Conservation (phyloP, 495 filamentous ascomycete species). For the Chaetomidium leptoderma region DNA sequence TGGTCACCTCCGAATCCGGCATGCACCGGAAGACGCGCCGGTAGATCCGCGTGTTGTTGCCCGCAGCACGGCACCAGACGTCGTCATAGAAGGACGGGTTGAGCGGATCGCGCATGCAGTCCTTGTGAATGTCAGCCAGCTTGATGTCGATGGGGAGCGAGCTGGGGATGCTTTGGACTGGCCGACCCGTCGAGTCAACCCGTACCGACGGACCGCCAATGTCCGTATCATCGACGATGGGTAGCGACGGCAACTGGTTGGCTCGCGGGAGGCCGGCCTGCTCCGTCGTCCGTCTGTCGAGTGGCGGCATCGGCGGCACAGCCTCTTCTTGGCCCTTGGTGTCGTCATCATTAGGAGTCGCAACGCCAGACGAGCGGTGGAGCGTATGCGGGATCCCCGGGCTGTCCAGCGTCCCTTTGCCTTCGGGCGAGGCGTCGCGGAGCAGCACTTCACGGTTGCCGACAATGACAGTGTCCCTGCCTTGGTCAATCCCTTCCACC, state of each 20-base stretch:
- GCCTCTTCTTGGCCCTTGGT: conserved; percentile 36
- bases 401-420: conserved; percentile 52
- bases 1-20: conserved; percentile 90
- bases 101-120: conserved; percentile 72
- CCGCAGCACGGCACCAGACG: conserved; percentile 80
- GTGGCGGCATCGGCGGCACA: conserved; percentile 50
- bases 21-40: conserved; percentile 92
- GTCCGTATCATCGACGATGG: conserved; percentile 70
- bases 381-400: conserved; percentile 41
- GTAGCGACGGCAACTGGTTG: conserved; percentile 64
- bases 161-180: conserved; percentile 39
- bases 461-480: conserved; percentile 63
- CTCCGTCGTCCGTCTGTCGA: conserved; percentile 48
- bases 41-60: conserved; percentile 92
- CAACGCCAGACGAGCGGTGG: conserved; percentile 17
- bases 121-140: conserved; percentile 49
- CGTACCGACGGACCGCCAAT: conserved; percentile 63
- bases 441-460: conserved; percentile 63
- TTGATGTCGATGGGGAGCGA: conserved; percentile 64
- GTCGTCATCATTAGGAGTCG: conserved; percentile 22
- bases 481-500: conserved; percentile 51
- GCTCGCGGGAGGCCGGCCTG: conserved; percentile 55
- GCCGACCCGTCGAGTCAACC: conserved; percentile 38
- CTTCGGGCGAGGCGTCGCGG: conserved; percentile 53
- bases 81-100: conserved; percentile 79